A percentile compares a stretch with the other conserved stretches of the same genome.
Evolutionary conservation across 2,329 filamentous ascomycete genomes (phyloP).

Genomic region (Paramyrothecium roridum): DNA sequence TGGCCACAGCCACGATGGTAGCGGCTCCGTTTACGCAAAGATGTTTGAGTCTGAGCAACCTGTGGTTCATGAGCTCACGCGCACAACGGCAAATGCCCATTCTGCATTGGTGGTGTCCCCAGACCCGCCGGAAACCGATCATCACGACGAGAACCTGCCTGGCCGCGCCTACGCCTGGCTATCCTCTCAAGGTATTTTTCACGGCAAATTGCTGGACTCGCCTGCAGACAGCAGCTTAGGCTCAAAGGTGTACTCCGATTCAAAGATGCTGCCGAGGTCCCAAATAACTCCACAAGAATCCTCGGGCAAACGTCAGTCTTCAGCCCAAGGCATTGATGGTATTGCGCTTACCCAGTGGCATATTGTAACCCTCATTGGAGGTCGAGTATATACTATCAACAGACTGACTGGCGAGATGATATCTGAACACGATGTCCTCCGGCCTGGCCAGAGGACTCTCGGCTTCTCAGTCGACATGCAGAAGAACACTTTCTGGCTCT

Average conservation of each 20-base stretch:
- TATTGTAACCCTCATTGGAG: constrained; percentile 78
- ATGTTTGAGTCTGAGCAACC: constrained; percentile 87
- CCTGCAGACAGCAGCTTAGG: constrained; percentile 63
- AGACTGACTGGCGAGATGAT: constrained; percentile 81
- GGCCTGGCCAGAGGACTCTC: constrained; percentile 74
- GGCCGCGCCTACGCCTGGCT: constrained; percentile 90
- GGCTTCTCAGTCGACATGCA: constrained; percentile 85
- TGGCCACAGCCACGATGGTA: constrained; percentile 72
- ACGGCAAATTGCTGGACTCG: constrained; percentile 71
- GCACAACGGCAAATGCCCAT: constrained; percentile 48
- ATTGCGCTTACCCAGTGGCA: constrained; percentile 93
- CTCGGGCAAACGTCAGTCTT: constrained; percentile 59
- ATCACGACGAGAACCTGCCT: constrained; percentile 56
- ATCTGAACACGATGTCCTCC: constrained; percentile 83
- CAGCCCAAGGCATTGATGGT: constrained; percentile 71
- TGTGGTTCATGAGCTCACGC: constrained; percentile 67
- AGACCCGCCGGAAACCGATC: constrained; percentile 56
- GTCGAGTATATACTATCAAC: constrained; percentile 80
- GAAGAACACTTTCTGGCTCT: constrained; percentile 97
- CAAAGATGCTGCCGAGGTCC: constrained; percentile 72
- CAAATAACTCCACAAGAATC: constrained; percentile 69
- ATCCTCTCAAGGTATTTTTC: constrained; percentile 79
- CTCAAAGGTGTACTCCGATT: constrained; percentile 71
- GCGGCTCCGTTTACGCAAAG: constrained; percentile 79
- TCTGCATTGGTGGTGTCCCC: constrained; percentile 76